Percentiles rank a stretch among this genome's conserved stretches.
phyloP scores from a whole-genome alignment of 2,329 filamentous ascomycete genomes.

The Venturia carpophila region DNA sequence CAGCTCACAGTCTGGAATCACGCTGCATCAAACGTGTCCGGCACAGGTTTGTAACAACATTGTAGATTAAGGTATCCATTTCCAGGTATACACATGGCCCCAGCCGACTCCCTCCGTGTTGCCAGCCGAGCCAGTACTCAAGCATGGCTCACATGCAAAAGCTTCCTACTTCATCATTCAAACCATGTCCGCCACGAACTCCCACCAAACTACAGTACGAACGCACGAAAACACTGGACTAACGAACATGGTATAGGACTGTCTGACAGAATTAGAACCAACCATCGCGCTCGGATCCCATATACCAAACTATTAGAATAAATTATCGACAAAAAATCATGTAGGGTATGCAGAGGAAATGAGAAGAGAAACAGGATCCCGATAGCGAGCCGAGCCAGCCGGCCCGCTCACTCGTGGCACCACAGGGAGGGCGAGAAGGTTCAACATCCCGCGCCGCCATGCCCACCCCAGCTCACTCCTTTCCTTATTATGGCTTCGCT shows the following conservation, averaged over 20 bases:
- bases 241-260: constrained; percentile 8
- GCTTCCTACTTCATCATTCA: not conserved
- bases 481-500: not conserved
- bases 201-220: not conserved
- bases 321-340: not conserved
- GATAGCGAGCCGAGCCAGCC: constrained; percentile 14
- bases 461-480: not conserved
- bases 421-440: not conserved
- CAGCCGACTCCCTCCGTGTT: not conserved
- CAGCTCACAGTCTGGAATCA: no score
- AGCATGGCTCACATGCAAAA: not conserved
- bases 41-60: no score
- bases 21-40: no score
- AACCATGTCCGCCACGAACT: not conserved
- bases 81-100: constrained; percentile 1
- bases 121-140: not conserved
- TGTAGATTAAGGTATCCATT: not conserved
- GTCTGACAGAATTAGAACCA: not conserved
- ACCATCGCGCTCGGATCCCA: not conserved
- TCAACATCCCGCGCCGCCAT: not conserved
- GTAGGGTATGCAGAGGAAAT: constrained; percentile 6
- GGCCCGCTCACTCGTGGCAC: not conserved
- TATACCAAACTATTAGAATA: not conserved
- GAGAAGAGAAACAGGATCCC: not conserved
- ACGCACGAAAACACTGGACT: not conserved